Percentiles rank a stretch among this genome's conserved stretches.
Conservation (phyloP, 306 rosid genomes). For the Begonia loranthoides region DNA sequence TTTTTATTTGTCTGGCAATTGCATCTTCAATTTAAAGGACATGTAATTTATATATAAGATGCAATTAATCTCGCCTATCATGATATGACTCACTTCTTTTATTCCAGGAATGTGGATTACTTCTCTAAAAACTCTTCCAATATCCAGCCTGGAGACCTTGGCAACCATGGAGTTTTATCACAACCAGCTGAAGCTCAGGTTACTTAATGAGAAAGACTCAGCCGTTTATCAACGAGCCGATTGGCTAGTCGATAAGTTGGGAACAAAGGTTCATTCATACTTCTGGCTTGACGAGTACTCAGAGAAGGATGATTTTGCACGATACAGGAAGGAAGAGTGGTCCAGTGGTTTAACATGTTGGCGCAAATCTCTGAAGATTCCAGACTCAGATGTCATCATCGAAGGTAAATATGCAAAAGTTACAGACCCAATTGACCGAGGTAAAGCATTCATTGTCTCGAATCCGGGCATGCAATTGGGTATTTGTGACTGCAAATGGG, state of each 20-base stretch:
- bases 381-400: slow-evolving; percentile 44
- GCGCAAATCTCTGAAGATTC: slow-evolving; percentile 66
- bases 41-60: too few species aligned
- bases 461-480: slow-evolving; percentile 69
- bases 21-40: too few species aligned
- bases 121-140: slow-evolving; percentile 59
- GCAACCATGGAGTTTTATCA: slow-evolving; percentile 79
- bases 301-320: slow-evolving; percentile 64
- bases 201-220: slow-evolving; percentile 53
- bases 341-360: slow-evolving; percentile 75
- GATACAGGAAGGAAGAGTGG: slow-evolving; percentile 87
- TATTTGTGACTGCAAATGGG: slow-evolving; percentile 68
- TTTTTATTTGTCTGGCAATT: too few species aligned
- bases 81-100: slow-evolving; percentile 13
- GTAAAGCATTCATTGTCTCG: slow-evolving; percentile 42
- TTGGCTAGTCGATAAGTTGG: slow-evolving; percentile 78
- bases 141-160: slow-evolving; percentile 73
- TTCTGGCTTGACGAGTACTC: slow-evolving; percentile 94
- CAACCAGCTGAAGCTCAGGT: slow-evolving; percentile 61
- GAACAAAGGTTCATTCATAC: slow-evolving; percentile 75
- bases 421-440: slow-evolving; percentile 34
- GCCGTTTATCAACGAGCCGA: slow-evolving; percentile 58
- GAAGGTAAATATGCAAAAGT: slow-evolving; percentile 57
- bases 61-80: not conserved
- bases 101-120: slow-evolving; percentile 51